Conservation (phyloP, 1,139 yeast species). For the Geotrichum klebahnii region DNA sequence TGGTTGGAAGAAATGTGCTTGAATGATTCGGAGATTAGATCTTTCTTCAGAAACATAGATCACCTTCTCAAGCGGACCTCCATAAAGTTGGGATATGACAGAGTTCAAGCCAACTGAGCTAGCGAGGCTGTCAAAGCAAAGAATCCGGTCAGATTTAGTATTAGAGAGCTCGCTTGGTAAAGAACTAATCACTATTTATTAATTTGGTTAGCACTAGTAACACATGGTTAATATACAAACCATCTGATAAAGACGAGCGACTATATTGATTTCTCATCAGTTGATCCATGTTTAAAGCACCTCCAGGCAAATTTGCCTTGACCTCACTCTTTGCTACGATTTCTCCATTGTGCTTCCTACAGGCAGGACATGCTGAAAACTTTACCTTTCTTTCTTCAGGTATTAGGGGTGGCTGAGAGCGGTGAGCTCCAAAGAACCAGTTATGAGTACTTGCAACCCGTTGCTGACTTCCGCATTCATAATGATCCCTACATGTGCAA, state of each 20-base stretch:
- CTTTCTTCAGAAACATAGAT: conserved; percentile 28
- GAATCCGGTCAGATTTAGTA: conserved; percentile 23
- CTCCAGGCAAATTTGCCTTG: not conserved
- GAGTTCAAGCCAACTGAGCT: conserved; percentile 47
- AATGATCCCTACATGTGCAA: conserved; percentile 10
- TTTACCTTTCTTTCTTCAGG: not conserved
- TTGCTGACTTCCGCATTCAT: conserved; percentile 1
- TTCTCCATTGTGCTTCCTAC: conserved; percentile 10
- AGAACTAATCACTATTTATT: conserved; percentile 13
- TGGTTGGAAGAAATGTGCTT: conserved; percentile 52
- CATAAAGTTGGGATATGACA: conserved; percentile 56
- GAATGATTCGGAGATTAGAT: conserved; percentile 35
- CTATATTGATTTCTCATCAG: conserved; percentile 6
- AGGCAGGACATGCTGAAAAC: not conserved
- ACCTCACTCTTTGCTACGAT: not conserved
- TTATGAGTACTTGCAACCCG: conserved; percentile 7
- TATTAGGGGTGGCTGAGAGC: not conserved
- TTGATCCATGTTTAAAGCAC: conserved; percentile 2
- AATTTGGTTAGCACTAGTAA: not conserved
- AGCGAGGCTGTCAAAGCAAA: conserved; percentile 43
- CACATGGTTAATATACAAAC: not conserved
- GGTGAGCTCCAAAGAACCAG: conserved; percentile 8
- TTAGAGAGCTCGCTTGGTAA: conserved; percentile 10
- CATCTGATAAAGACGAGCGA: conserved; percentile 16
- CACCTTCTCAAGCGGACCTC: conserved; percentile 69